Evolutionary conservation across 2,329 filamentous ascomycete species (phyloP), one percentile per base, ranked within the genome.

Genomic region (Pseudocercospora ulei): DNA sequence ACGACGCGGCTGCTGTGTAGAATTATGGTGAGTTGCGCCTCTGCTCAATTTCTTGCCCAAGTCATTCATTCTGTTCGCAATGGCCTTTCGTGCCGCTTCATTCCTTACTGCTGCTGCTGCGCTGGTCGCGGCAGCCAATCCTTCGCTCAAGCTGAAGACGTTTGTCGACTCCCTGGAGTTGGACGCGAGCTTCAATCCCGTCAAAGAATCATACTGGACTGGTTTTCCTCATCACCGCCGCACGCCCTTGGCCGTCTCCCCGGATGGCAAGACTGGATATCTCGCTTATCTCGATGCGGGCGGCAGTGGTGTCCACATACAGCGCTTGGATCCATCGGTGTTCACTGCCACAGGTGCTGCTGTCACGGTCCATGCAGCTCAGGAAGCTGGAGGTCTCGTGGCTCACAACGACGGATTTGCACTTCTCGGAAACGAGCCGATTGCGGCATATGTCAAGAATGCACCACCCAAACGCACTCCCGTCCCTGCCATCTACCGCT

Each of bases 401-500:
- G 74, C 73, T 9, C 74, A 77, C 51, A 64, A 74, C 46, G 73
- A 78, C 54, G 75, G 74, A 2, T 78, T 78, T 44, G 73, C 74
- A n/a, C 57, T 78, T 17, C 58, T 78, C 33, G 75, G 72, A 17
- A 75, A 75, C 58, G 72, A 74, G 53, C 64, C 65, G 2, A 59
- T 74, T 48, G 64, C 70, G 2, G 65, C 68, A 1, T 67, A 66
- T 13, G 69, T 70, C 9, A 48, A 66, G 3, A 63, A 72, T 40
- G 67, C 69, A 1, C 67, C 71, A 7, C 57, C 65, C 3, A 63
- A 59, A 35, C 63, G 55, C 22, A 66, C 66, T 3, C 72, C 73
- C 1, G 68, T 78, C 6, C 61, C 73, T 8, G 70, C 72, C 1
- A 60, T 78, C n/a, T 75, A 77, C 58, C 67, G 73, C 38, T 76